Evolutionary conservation across 768 basidiomycete genomes (phyloP), one percentile per base, ranked within the genome.

Genomic region (Tulasnella sp.): DNA sequence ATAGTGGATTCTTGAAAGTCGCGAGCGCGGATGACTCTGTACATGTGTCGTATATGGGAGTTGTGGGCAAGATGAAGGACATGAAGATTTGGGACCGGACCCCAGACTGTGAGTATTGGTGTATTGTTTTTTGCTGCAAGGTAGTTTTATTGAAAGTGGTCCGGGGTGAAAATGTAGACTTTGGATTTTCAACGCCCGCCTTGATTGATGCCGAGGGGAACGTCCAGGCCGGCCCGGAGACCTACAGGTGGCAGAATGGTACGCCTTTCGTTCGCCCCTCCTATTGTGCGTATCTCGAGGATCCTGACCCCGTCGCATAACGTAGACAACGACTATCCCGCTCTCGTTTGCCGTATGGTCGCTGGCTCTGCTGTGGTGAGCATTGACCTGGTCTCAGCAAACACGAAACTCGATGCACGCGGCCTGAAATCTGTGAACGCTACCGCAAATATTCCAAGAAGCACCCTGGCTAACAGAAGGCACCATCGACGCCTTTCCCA

Each of bases 1-100:
- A 87, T 84, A 89, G 88, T 44, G 90, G 90, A 7, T 90, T 86
- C 85, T 88, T 91, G 80, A 80, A 85, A 77, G 80, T 85, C 61
- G 51, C 26, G 32, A 85, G 86, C 46, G 85, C 0, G 32, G 42
- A 23, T 6, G 57, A 79, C 15, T 42, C 23, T 29, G 29, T 77
- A 23, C 39, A 32, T 26, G 77, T 77, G 9, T 84, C 87, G 5
- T 90, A 88, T 81, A 82, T 89, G 23, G 89, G 89, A 13, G 76
- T 87, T 26, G 84, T 82, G 0, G 85, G 83, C 0, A 77, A 84
- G n/a, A 83, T 89, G 79, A 86, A 85, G 81, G 83, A 88, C 78
- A 86, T 86, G 79, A 86, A 86, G 39, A 86, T 89, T 44, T 80
- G 90, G 67, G 89, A 90, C 81, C 85, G 87, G 82, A 88, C 75